phyloP scores from a whole-genome alignment of 805 yeast genomes.

The Barnettozyma botsteinii region DNA sequence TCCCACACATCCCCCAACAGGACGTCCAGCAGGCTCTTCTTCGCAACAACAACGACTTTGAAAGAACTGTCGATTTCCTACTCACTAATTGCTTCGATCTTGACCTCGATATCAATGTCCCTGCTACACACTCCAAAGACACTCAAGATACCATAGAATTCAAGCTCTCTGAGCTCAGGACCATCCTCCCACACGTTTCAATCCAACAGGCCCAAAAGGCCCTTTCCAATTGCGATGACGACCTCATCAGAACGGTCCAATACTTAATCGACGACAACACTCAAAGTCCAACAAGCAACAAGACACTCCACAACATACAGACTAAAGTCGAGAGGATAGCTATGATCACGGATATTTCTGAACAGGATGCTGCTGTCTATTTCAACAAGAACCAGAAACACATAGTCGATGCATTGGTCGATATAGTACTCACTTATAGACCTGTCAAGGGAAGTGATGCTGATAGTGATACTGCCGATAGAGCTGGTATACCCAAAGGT shows the following conservation, averaged over 20 bases:
- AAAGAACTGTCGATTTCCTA: not conserved
- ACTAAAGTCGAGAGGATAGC: not conserved
- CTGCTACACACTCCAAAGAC: no score
- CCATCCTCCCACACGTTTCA: no score
- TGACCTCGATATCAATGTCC: not conserved
- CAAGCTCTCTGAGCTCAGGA: no score
- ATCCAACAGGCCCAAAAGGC: no score
- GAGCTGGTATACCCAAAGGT: constrained; percentile 2
- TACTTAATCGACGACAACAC: not conserved
- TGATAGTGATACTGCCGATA: not conserved
- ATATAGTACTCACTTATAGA: constrained; percentile 1
- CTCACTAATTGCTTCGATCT: constrained; percentile 1
- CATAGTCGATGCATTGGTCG: not conserved
- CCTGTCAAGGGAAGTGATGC: not conserved
- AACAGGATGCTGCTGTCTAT: not conserved
- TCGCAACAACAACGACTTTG: constrained; percentile 4
- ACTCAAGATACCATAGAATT: not conserved
- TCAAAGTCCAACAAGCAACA: not conserved
- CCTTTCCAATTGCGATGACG: no score
- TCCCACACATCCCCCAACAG: no score
- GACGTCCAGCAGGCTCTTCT: no score
- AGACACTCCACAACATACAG: not conserved
- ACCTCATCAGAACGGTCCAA: no score
- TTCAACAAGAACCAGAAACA: not conserved
- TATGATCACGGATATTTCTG: not conserved